A percentile compares a stretch with the other conserved stretches of the same genome.
These are phyloP conservation scores for Dipteronia dyeriana DNA, from an alignment of 345 rosid species.

Conservation along the genomic window DNA sequence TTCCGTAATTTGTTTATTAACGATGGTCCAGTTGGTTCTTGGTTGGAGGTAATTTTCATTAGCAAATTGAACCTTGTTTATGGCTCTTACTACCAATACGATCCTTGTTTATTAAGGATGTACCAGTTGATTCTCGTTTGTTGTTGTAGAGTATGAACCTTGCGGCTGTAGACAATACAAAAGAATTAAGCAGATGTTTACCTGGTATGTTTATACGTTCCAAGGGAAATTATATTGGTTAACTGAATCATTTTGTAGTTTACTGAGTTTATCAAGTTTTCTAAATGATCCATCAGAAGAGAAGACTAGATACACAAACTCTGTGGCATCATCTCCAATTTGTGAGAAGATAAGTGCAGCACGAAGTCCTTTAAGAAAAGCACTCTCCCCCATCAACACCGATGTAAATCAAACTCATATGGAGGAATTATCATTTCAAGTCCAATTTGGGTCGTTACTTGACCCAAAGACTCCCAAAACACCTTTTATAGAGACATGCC, in stretches of 20 bases:
- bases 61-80: background rate
- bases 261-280: background rate
- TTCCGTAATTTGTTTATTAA: slow-evolving; percentile 45
- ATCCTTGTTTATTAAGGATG: slow-evolving; percentile 44
- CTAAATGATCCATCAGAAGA: slow-evolving; percentile 33
- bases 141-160: slow-evolving; percentile 34
- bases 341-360: slow-evolving; percentile 24
- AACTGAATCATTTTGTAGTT: background rate
- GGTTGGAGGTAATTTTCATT: slow-evolving; percentile 43
- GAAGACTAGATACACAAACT: background rate
- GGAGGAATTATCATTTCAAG: slow-evolving; percentile 23
- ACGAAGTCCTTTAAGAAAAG: slow-evolving; percentile 56
- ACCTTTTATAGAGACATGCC: slow-evolving; percentile 25
- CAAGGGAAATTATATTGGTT: background rate
- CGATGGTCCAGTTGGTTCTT: slow-evolving; percentile 39
- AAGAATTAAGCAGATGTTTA: slow-evolving; percentile 30
- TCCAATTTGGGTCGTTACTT: slow-evolving; percentile 10
- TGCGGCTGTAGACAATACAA: slow-evolving; percentile 27
- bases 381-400: slow-evolving; percentile 57
- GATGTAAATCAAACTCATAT: slow-evolving; percentile 32
- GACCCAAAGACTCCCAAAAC: slow-evolving; percentile 61
- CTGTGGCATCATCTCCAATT: slow-evolving; percentile 24
- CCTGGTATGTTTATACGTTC: slow-evolving; percentile 37
- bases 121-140: slow-evolving; percentile 31
- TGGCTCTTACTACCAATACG: too few species aligned